Evolutionary conservation across 768 basidiomycete genomes (phyloP), one percentile per base, ranked within the genome.

Genomic region (Suillus luteus): DNA sequence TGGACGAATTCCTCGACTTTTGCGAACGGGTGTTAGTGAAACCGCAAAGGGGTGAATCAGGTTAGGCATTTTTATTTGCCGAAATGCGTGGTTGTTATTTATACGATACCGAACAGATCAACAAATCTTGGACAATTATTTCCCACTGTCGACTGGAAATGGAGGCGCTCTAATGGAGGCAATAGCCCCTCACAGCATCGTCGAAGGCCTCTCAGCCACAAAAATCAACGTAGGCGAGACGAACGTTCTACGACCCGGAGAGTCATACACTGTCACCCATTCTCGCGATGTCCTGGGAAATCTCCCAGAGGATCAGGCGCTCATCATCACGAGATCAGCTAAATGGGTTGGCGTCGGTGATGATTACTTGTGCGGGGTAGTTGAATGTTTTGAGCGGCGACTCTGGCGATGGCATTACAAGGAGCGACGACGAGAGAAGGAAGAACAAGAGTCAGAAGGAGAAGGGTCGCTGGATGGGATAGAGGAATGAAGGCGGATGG

Each of bases 1-100:
- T 91, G 59, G 91, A 92, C 67, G 79, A 80, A 35, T 93, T 91
- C 71, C 74, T 93, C 46, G 75, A 73, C 27, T 91, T 92, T 67
- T 90, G 89, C 70, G 82, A 86, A 70, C 76, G 73, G 37, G 85
- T 84, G 31, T 69, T 92, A 65, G 62, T 82, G 10, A 76, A 75
- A 37, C 63, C 69, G 60, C 73, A 67, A 58, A 71, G 73, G 38
- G 73, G 74, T 67, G 68, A 52, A 40, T 65, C 68, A 40, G 75
- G 77, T 72, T 49, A 60, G 70, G 64, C 65, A 60, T 65, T 63
- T 65, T 15, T 2, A 55, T 58, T 62, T 17, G 8, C 38, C 35
- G 37, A 6, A 15, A 27, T 27, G 31, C 59, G 6, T 17, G 3
- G 7, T 15, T 22, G 35, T 60, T 62, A 48, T 48, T 59, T 48